A percentile compares a stretch with the other conserved stretches of the same genome.
phyloP scores from a whole-genome alignment of 208 protist species.

The Jaenimonas drosophilae region DNA sequence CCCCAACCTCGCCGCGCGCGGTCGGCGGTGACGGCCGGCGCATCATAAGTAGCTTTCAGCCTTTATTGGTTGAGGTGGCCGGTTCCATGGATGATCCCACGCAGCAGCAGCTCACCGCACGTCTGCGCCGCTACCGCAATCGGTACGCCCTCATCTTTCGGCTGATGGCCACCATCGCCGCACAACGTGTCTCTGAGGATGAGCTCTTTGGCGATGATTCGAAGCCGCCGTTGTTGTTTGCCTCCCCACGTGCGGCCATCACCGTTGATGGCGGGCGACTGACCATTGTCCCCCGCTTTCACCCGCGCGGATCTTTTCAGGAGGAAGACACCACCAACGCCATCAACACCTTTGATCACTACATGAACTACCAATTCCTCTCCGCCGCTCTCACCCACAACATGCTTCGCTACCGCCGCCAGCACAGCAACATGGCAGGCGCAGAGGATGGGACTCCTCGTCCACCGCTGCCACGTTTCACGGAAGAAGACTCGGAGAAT shows the following conservation, averaged over 20 bases:
- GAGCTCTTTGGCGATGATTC: conserved; percentile 22
- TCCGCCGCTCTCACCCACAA: conserved; percentile 55
- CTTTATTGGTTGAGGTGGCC: conserved; percentile 35
- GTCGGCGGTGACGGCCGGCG: background rate
- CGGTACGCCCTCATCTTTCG: conserved; percentile 55
- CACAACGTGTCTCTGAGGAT: conserved; percentile 16
- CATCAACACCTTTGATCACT: conserved; percentile 18
- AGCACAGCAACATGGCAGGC: background rate
- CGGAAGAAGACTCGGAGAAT: background rate
- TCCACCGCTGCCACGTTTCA: conserved; percentile 2
- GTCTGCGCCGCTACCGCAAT: conserved; percentile 46
- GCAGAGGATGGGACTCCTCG: conserved; percentile 1
- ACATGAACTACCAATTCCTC: conserved; percentile 61
- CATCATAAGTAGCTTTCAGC: conserved; percentile 1
- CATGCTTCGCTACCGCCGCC: background rate
- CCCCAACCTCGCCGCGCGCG: background rate
- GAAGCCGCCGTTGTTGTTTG: conserved; percentile 4
- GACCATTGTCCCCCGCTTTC: conserved; percentile 16
- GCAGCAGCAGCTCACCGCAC: conserved; percentile 14
- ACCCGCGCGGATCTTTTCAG: background rate
- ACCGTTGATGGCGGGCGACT: conserved; percentile 17
- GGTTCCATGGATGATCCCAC: conserved; percentile 34
- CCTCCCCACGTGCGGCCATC: conserved; percentile 9
- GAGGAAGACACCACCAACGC: background rate
- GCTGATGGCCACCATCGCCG: conserved; percentile 34